Conservation (phyloP, 441 rosid genomes). For the Gossypium laxum region DNA sequence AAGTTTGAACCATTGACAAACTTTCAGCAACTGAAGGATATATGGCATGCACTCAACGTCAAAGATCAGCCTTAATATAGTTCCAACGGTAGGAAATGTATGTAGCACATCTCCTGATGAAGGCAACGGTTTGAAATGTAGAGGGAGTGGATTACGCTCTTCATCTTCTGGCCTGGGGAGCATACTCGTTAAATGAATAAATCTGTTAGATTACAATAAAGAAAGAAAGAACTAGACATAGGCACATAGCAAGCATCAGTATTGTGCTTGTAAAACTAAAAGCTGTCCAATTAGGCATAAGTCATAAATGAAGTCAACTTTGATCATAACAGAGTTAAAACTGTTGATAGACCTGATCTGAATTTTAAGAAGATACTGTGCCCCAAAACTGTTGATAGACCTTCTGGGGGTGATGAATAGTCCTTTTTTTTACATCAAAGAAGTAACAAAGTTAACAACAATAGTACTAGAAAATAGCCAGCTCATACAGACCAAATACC, state of each 20-base stretch:
- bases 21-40: slow-evolving; percentile 29
- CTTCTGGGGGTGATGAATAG: not conserved
- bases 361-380: not conserved
- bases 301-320: not conserved
- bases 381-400: not conserved
- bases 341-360: not conserved
- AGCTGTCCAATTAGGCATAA: not conserved
- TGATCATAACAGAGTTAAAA: not conserved
- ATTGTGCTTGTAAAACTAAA: not conserved
- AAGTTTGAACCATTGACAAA: slow-evolving; percentile 59
- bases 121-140: slow-evolving; percentile 36
- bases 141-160: slow-evolving; percentile 34
- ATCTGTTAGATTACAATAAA: not conserved
- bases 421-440: not conserved
- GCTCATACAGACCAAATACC: not conserved
- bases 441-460: not conserved
- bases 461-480: not conserved
- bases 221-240: not conserved
- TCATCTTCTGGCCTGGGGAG: slow-evolving; percentile 38
- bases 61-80: slow-evolving; percentile 44
- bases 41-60: slow-evolving; percentile 25
- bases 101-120: slow-evolving; percentile 44
- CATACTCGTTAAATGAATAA: not conserved
- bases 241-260: not conserved
- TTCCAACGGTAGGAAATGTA: slow-evolving; percentile 67